Evolutionary conservation across 2,329 filamentous ascomycete species (phyloP).

Genomic region (Calonectria hawksworthii): DNA sequence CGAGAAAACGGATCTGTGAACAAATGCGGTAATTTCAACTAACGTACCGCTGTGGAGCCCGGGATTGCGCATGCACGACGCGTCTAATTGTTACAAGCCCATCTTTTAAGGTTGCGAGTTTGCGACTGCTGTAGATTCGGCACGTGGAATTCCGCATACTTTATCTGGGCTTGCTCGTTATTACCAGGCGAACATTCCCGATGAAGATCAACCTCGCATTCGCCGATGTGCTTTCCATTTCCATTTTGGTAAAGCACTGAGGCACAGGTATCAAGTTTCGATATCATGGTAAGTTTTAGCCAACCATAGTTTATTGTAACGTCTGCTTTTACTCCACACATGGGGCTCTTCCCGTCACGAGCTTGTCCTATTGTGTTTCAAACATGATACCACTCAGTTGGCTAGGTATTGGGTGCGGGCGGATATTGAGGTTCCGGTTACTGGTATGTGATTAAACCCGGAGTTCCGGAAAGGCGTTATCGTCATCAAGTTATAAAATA

Average conservation of each 20-base stretch:
- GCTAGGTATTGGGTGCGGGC: background rate
- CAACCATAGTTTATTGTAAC: background rate
- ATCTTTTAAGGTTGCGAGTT: background rate
- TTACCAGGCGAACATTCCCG: background rate
- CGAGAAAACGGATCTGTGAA: background rate
- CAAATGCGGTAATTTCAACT: background rate
- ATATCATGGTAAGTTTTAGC: background rate
- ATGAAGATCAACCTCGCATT: background rate
- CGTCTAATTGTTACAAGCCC: background rate
- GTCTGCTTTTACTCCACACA: background rate
- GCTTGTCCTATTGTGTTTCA: background rate
- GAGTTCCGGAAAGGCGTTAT: background rate
- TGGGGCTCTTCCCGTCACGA: background rate
- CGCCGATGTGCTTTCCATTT: background rate
- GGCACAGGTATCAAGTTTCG: background rate
- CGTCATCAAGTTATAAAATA: background rate
- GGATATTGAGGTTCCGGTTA: background rate
- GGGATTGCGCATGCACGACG: background rate
- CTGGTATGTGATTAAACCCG: background rate
- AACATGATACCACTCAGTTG: background rate
- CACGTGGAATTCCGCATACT: background rate
- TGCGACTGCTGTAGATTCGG: background rate
- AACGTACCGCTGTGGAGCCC: background rate
- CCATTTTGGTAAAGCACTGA: background rate
- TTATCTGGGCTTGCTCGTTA: background rate